Base-by-base conservation (phyloP, 192 early-diverging fungal species). In the Geranomyces michiganensis region DNA sequence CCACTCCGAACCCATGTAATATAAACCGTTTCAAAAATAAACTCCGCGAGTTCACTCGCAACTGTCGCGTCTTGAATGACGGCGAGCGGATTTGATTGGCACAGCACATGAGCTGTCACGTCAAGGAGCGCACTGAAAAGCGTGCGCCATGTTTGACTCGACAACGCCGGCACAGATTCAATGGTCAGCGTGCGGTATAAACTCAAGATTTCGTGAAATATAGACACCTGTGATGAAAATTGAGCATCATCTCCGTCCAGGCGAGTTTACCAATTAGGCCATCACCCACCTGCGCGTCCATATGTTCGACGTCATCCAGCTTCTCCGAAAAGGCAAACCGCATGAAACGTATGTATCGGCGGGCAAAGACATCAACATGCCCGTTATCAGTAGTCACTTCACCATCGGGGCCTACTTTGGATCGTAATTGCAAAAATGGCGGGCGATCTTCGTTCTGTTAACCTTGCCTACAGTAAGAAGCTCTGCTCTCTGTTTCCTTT, bases 11-110 rank as follows among this genome's bases (percentile, higher is more conserved):
- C 85, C 84, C 89, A 89, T 9, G 85, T 82, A 63, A 74, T 74
- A 13, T 93, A 80, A 14, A 91, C 70, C 0, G 92, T 93, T 75
- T 94, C 93, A 49, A 89, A 76, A 17, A 91, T 71, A 61, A 76
- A 78, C 36, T 90, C 84, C 0, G 85, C 84, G 62, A 93, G 65
- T 6, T 92, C 92, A 15, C 87, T 84, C 5, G 86, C 77, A 27
- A 45, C 76, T 9, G 58, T 44, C 1, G 76, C 31, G 17, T 76
- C 65, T 19, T 58, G 56, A 3, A 82, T 60, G 30, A 78, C 75
- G 14, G 81, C 77, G 55, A 21, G 75, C 60, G 58, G 76, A 76
- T 83, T 89, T 78, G 71, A 43, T 32, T 72, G 69, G 36, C 75
- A 71, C n/a, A 78, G 49, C 13, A 88, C 72, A 44, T 87, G 82